Evolutionary conservation across 1,284 basidiomycete species (phyloP), one percentile per base, ranked within the genome.

Genomic region (Cryptococcus amylolentus): DNA sequence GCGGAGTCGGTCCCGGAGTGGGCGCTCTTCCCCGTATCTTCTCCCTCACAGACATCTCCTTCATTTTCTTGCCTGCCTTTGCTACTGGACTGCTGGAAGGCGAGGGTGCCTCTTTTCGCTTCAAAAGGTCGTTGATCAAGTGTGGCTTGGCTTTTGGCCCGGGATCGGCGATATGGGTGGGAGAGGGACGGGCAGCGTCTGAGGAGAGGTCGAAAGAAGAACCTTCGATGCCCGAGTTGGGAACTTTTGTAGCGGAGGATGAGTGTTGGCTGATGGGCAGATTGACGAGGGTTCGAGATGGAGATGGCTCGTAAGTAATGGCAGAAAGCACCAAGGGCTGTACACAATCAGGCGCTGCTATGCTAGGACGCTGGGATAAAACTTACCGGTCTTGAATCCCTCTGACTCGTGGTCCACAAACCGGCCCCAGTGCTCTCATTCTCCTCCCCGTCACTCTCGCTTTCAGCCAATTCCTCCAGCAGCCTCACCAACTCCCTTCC

Each of bases 401-500:
- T 18, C 31, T 20, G 35, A 31, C 47, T 31, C 18, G 16, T 37
- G n/a, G 31, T 13, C 26, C 14, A 18, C 5, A 31, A 49, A 20
- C 31, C 12, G 1, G n/a, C 12, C 13, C 37, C 16, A 18, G 13
- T 14, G 39, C 39, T 40, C 20, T 42, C 20, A 9, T 42, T 16
- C 7, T 8, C 41, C 20, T 42, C 14, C 8, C 16, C 20, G 10
- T 42, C 40, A 31, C 49, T 40, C 16, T 39, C 28, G 23, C 12
- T 48, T 28, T 56, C 28, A 43, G 49, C 49, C 8, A 52, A 18
- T 20, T 38, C 35, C 5, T 47, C 47, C 13, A 58, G 20, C 8
- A 41, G 16, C 20, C 49, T 39, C 12, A 47, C 42, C 35, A 26
- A 28, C 38, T 43, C 49, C 31, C 37, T 20, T 43, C 31, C 37